Evolutionary conservation across 1,139 yeast genomes (phyloP), one percentile per base, ranked within the genome.

Genomic region (Suhomyces kunorum): DNA sequence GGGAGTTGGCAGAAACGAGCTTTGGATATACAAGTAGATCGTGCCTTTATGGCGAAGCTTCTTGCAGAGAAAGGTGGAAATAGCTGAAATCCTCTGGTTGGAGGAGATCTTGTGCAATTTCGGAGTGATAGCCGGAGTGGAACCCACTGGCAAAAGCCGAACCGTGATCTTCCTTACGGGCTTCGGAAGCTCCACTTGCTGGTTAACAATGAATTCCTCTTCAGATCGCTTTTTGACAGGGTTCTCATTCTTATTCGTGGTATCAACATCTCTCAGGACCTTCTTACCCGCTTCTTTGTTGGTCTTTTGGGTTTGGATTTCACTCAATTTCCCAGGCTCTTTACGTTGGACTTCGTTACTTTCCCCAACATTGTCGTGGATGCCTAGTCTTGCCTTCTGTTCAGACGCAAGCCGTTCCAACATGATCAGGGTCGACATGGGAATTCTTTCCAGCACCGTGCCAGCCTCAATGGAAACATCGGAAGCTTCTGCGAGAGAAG

Each of bases 1-100:
- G 0, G 81, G 83, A 28, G 71, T 72, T 1, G 87, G 86, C 46
- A 74, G 76, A 47, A 81, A 79, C 12, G 83, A 77, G 54, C 75
- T 81, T 48, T 78, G 82, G 8, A 81, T 63, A 50, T 81, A 81
- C 25, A 71, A 40, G 43, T 67, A 58, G 12, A 61, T 43, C 8
- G 49, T 53, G 6, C 59, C 55, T 28, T 50, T 54, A 8, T 64
- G 47, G 29, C 63, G 63, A 16, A 80, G 52, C 41, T 65, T 69
- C 48, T 68, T 70, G 32, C 64, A 62, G 25, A 80, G 50, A 46
- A 78, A 80, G 46, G 59, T 66, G 29, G 63, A 57, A 29, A 80
- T 53, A 1, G 79, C 71, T 1, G 74, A 62, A 32, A 80, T 68
- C 3, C 70, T 68, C 45, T 76, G 80, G 23, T 63, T 56, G 6